Evolutionary conservation across 2,329 filamentous ascomycete genomes (phyloP).

Genomic region (Aspergillus transmontanensis): DNA sequence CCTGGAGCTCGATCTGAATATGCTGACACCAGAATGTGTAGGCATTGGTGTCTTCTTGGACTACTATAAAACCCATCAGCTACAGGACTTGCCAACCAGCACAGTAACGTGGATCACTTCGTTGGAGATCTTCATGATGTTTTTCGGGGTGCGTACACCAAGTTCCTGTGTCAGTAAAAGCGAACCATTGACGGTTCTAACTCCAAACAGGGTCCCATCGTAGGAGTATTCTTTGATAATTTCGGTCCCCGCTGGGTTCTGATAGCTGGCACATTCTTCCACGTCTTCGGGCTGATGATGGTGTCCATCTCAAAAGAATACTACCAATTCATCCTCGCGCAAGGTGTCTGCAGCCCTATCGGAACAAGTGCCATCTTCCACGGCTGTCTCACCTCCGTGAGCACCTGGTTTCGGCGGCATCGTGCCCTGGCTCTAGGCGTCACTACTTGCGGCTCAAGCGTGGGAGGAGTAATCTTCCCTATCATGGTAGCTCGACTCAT

Average conservation of each 20-base stretch:
- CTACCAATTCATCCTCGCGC: constrained; percentile 57
- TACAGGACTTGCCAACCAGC: constrained; percentile 4
- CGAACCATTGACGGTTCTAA: constrained; percentile 26
- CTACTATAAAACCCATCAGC: constrained; percentile 6
- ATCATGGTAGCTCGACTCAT: constrained; percentile 48
- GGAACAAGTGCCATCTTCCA: constrained; percentile 35
- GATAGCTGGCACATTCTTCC: constrained; percentile 51
- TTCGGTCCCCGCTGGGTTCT: constrained; percentile 61
- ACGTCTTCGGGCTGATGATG: constrained; percentile 60
- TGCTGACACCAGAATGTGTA: neutral
- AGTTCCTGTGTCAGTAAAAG: neutral
- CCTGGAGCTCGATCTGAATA: neutral
- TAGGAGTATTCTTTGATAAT: constrained; percentile 64
- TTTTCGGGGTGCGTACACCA: constrained; percentile 7
- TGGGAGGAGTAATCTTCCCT: constrained; percentile 60
- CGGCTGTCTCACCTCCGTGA: constrained; percentile 25
- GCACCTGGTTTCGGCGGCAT: constrained; percentile 54
- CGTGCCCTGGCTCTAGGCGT: constrained; percentile 56
- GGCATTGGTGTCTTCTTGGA: constrained; percentile 8
- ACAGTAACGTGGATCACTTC: constrained; percentile 11
- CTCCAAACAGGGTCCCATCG: constrained; percentile 34
- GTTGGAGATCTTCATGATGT: constrained; percentile 11
- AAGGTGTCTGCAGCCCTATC: constrained; percentile 53
- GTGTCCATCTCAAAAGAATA: constrained; percentile 52
- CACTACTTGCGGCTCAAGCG: constrained; percentile 53